Evolutionary conservation across 2,329 filamentous ascomycete species (phyloP), one percentile per base, ranked within the genome.

Genomic region (Tolypocladium pustulatum): DNA sequence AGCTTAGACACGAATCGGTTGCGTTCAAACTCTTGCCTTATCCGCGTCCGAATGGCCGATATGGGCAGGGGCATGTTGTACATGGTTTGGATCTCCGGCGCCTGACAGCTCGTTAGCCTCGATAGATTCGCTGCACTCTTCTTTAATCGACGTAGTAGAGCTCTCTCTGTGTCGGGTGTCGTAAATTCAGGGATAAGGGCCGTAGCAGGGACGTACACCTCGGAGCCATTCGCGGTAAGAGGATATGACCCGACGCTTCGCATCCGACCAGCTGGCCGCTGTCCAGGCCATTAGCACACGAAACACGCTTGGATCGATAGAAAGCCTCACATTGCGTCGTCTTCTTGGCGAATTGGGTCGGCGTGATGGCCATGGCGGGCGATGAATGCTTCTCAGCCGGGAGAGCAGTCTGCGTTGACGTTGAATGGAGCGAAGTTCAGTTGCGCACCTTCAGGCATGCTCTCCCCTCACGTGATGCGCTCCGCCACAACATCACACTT

Each of bases 201-300:
- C 54, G 38, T 36, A 36, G 61, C 37, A 58, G 58, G 49, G 65
- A 87, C 92, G 72, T 88, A 99, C 94, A 76, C 91, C 87, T 81
- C 94, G 87, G 68, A 97, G 84, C 94, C 94, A 99, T 80, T 93
- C 88, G 73, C 94, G 84, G 80, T 99, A 99, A 68, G 90, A 88
- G 72, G 86, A 85, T 67, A 97, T 76, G 64, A 97, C 94, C 81
- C 93, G 86, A 73, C 80, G 81, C 77, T 89, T 90, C 69, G 93
- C 93, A 81, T 97, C 91, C 68, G 77, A 72, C 91, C 90, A 96
- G 81, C 88, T 96, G 78, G 84, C 80, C 73, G 93, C 93, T 97
- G 73, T 70, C 59, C 51, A 36, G 13, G 61, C 32, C 9, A 68
- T 80, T 69, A 82, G 77, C 62, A 64, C 57, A 32, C 22, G 34